Base-by-base conservation (phyloP, 768 basidiomycete genomes). In the Nevesoporus exiguus region DNA sequence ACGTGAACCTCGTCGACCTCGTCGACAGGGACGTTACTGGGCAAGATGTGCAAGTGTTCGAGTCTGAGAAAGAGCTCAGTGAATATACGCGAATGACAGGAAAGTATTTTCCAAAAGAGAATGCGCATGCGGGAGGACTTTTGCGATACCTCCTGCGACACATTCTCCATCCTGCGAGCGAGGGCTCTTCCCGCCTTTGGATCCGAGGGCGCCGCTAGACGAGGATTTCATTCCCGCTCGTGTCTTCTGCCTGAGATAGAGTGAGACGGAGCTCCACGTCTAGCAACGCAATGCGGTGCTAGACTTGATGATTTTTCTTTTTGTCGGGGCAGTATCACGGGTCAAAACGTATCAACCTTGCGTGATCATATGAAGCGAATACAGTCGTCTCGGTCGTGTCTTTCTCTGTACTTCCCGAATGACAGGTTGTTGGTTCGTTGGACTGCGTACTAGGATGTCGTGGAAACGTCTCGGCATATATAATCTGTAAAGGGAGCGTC, bases 51-150 rank as follows among this genome's bases (percentile, higher is more conserved):
- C 14, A 27, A 1, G n/a, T 58, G 0, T 63, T 63, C 45, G 11
- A 14, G 0, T 30, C 61, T 29, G 61, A 63, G 42, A 24, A 15
- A 5, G 30, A 47, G 5, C 55, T 63, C 24, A 52, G 52, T 7
- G 9, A 52, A 3, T 64, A 63, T 15, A 63, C 62, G 0, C 13
- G 10, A 9, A 6, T 1, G 0, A 27, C 37, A 0, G 59, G 62
- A 1, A 64, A 64, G 40, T 51, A 24, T 3, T 63, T 63, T 0
- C 63, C 62, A 0, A 61, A 27, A 5, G 53, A 63, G 1, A 58
- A 46, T 19, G 55, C 55, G 2, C 46, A 52, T 5, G 63, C 63
- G 27, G 62, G 62, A 7, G 63, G 63, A 0, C 9, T 63, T 10
- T 22, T 63, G 15, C 51, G 43, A 1, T 52, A 51, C 31, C 52